Evolutionary conservation across 306 rosid species (phyloP).

Genomic region (Cicer judaicum): DNA sequence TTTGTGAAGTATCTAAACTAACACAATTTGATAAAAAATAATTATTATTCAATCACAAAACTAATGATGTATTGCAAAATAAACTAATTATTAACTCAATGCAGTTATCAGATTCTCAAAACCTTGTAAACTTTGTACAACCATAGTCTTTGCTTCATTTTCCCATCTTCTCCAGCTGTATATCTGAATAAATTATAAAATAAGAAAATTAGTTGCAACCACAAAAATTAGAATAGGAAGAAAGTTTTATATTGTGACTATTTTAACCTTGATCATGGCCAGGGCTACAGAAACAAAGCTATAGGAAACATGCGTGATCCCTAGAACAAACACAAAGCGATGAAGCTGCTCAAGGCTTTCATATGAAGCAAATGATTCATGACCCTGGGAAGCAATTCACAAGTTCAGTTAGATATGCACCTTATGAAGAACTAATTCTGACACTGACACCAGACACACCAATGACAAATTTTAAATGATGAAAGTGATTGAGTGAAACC

Average conservation of each 20-base stretch:
- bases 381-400: conserved; percentile 62
- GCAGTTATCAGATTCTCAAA: conserved; percentile 36
- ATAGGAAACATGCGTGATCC: conserved; percentile 77
- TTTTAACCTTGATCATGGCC: conserved; percentile 82
- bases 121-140: conserved; percentile 66
- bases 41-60: conserved; percentile 3
- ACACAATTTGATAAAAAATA: conserved; percentile 37
- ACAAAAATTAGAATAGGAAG: conserved; percentile 5
- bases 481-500: not conserved
- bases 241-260: conserved; percentile 27
- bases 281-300: conserved; percentile 77
- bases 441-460: not conserved
- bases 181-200: conserved; percentile 61
- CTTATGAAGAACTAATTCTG: not conserved
- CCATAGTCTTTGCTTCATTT: conserved; percentile 76
- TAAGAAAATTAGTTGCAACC: conserved; percentile 7
- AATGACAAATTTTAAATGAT: too few species aligned
- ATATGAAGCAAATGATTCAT: conserved; percentile 82
- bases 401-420: conserved; percentile 2
- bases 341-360: conserved; percentile 97
- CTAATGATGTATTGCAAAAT: conserved; percentile 16
- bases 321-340: conserved; percentile 83
- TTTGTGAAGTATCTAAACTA: conserved; percentile 56
- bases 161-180: conserved; percentile 97
- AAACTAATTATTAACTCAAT: conserved; percentile 4